Percentiles rank a stretch among this genome's conserved stretches.
phyloP scores from a whole-genome alignment of 1,284 basidiomycete species.

The Thelephora terrestris region DNA sequence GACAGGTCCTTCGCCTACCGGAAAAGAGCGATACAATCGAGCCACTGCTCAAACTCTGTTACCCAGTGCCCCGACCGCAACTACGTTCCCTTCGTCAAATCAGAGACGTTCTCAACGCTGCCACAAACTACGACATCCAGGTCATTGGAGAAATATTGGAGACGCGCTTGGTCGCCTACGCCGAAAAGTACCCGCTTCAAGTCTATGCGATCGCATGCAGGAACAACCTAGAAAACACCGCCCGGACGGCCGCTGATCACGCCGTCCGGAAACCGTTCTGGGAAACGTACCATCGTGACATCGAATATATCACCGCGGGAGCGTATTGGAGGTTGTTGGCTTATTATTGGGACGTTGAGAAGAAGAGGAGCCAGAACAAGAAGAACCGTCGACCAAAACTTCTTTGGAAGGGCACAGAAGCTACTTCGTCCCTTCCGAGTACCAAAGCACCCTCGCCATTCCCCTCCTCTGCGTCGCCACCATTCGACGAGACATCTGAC shows the following conservation, averaged over 20 bases:
- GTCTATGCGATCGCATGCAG: slow-evolving; percentile 63
- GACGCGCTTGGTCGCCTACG: slow-evolving; percentile 40
- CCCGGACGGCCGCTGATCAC: slow-evolving; percentile 31
- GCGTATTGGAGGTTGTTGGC: slow-evolving; percentile 51
- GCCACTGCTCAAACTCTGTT: slow-evolving; percentile 42
- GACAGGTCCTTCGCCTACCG: slow-evolving; percentile 37
- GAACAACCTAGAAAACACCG: slow-evolving; percentile 45
- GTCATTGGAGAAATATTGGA: slow-evolving; percentile 38
- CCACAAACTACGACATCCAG: slow-evolving; percentile 54
- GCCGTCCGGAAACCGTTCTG: slow-evolving; percentile 47
- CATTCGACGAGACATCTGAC: not conserved
- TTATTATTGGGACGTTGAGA: slow-evolving; percentile 1
- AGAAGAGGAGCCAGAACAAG: not conserved
- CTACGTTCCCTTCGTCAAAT: slow-evolving; percentile 38
- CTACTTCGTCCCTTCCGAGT: not conserved
- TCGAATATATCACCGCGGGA: slow-evolving; percentile 52
- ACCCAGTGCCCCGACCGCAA: slow-evolving; percentile 24
- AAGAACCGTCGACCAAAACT: not conserved
- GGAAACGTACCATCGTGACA: slow-evolving; percentile 48
- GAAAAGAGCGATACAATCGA: slow-evolving; percentile 38
- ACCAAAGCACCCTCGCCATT: not conserved
- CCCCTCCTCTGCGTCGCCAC: not conserved
- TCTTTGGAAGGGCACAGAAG: not conserved
- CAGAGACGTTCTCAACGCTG: slow-evolving; percentile 38
- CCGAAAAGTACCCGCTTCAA: slow-evolving; percentile 38